These are phyloP conservation scores for Nakaseomyces kungkrabaensis DNA, from an alignment of 1,139 yeast genomes.

Conservation along the genomic window DNA sequence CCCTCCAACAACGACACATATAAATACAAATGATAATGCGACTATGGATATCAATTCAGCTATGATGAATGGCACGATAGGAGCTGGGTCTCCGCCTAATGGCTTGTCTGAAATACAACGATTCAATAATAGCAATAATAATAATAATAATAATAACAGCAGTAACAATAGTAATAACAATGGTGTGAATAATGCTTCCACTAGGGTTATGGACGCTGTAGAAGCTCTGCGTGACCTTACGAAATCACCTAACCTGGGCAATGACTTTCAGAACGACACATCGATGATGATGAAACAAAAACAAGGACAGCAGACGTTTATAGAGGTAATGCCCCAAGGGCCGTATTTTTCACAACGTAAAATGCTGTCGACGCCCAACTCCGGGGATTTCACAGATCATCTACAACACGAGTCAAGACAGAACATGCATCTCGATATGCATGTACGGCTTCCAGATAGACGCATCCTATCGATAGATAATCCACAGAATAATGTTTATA, in stretches of 20 bases:
- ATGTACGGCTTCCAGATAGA: conserved; percentile 1
- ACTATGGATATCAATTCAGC: not conserved
- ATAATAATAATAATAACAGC: not conserved
- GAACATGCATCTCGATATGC: conserved; percentile 1
- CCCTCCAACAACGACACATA: not conserved
- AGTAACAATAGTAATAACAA: not conserved
- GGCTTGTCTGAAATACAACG: not conserved
- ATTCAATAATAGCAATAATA: not conserved
- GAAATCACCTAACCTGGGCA: conserved; percentile 8
- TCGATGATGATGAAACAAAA: conserved; percentile 3
- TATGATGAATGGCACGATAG: conserved; percentile 1
- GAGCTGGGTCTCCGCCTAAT: conserved; percentile 1
- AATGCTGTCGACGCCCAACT: not conserved
- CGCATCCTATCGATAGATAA: not conserved
- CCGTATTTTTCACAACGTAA: not conserved
- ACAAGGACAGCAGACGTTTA: conserved; percentile 1
- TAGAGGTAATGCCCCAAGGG: conserved; percentile 1
- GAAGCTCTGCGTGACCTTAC: conserved; percentile 14
- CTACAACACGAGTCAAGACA: not conserved
- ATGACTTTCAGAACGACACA: not conserved
- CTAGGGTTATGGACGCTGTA: conserved; percentile 14
- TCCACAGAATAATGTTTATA: not conserved
- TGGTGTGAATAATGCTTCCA: not conserved
- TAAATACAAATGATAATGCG: not conserved
- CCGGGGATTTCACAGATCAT: not conserved